Percentiles rank a stretch among this genome's conserved stretches.
Conservation (phyloP, 2,329 filamentous ascomycete genomes). For the Cladophialophora exuberans region DNA sequence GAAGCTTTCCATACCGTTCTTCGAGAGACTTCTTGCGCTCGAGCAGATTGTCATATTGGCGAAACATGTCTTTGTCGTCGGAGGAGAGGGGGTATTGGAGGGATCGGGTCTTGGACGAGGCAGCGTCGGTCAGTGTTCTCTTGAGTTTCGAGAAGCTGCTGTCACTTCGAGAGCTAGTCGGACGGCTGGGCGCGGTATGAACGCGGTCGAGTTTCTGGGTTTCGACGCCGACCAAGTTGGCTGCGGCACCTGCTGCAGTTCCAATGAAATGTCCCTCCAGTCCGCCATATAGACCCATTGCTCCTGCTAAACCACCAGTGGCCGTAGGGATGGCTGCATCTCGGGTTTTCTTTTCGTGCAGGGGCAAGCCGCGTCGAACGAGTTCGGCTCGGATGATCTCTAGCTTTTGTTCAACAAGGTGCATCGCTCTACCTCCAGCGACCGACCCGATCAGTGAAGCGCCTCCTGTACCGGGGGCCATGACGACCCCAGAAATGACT, state of each 20-base stretch:
- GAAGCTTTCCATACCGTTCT: slow-evolving; percentile 2
- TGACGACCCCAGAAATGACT: slow-evolving; percentile 4
- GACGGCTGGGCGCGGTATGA: not conserved
- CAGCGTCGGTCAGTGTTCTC: slow-evolving; percentile 8
- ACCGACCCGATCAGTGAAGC: slow-evolving; percentile 5
- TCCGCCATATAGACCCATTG: slow-evolving; percentile 1
- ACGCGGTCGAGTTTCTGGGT: slow-evolving; percentile 2
- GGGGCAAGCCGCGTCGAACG: slow-evolving; percentile 1
- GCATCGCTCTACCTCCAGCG: slow-evolving; percentile 4
- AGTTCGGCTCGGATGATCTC: slow-evolving; percentile 8
- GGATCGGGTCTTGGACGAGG: slow-evolving; percentile 1
- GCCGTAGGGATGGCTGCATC: slow-evolving; percentile 5
- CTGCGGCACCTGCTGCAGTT: not conserved
- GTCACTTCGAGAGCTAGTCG: not conserved
- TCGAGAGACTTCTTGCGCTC: slow-evolving; percentile 3
- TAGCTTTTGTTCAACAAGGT: slow-evolving; percentile 12
- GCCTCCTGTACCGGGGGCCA: slow-evolving; percentile 8
- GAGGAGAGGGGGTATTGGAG: slow-evolving; percentile 2
- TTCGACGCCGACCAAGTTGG: slow-evolving; percentile 1
- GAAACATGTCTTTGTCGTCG: slow-evolving; percentile 6
- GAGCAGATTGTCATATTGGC: slow-evolving; percentile 5
- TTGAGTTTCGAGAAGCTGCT: slow-evolving; percentile 4
- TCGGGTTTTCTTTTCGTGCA: slow-evolving; percentile 10
- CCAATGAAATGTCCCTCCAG: slow-evolving; percentile 9
- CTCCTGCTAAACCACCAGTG: slow-evolving; percentile 6